These are phyloP conservation scores for Lolium perenne DNA, from an alignment of 176 grass and related monocot genomes.

Conservation along the genomic window DNA sequence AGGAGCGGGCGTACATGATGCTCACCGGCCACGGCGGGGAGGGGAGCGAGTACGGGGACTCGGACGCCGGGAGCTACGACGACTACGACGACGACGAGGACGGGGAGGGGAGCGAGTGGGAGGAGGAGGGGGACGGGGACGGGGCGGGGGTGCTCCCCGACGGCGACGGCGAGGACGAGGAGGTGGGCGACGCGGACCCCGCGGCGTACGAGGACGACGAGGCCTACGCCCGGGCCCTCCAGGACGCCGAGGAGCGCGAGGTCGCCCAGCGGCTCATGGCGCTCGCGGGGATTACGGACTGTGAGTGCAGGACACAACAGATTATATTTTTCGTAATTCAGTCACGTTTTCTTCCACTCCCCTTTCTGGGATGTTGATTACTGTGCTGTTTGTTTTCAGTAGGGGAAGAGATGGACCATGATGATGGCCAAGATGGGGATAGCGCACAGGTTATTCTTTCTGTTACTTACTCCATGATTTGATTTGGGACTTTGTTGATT, in stretches of 20 bases:
- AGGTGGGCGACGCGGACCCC: conserved; percentile 43
- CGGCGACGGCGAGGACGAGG: conserved; percentile 54
- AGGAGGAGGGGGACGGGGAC: conserved; percentile 20
- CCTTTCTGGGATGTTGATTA: not conserved
- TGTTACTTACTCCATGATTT: no score
- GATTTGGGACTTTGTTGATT: not conserved
- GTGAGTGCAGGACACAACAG: conserved; percentile 43
- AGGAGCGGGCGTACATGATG: conserved; percentile 98
- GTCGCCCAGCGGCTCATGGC: conserved; percentile 74
- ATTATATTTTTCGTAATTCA: not conserved
- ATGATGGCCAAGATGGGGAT: conserved; percentile 48
- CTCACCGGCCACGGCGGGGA: conserved; percentile 57
- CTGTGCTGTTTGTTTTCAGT: conserved; percentile 25
- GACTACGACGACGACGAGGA: conserved; percentile 58
- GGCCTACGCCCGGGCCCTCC: conserved; percentile 77
- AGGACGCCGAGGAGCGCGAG: conserved; percentile 71
- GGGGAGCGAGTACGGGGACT: conserved; percentile 69
- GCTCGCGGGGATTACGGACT: conserved; percentile 69
- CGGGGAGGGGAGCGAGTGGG: conserved; percentile 32
- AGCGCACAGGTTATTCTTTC: conserved; percentile 57
- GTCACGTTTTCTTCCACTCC: not conserved
- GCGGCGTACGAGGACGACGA: conserved; percentile 67
- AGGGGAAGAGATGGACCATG: conserved; percentile 71
- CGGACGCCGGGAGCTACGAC: conserved; percentile 66
- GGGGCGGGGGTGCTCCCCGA: conserved; percentile 38